A percentile compares a stretch with the other conserved stretches of the same genome.
These are phyloP conservation scores for Leavenworthia alabamica DNA, from an alignment of 345 rosid species.

Conservation along the genomic window DNA sequence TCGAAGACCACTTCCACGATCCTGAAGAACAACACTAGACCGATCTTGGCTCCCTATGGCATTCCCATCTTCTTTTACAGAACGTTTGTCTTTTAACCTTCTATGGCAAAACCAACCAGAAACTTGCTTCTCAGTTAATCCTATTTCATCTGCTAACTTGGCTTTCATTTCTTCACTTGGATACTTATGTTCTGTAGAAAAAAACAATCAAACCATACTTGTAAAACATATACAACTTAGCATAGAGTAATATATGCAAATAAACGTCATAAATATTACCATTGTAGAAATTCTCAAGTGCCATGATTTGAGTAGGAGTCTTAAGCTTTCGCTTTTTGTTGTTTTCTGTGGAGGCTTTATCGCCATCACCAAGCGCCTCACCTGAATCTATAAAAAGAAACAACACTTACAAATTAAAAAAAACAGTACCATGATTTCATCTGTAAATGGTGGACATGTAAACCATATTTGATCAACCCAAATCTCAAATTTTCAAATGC, in stretches of 20 bases:
- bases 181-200: constrained; percentile 61
- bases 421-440: neutral
- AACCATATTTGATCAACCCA: neutral
- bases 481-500: neutral
- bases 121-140: constrained; percentile 89
- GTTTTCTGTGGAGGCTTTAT: constrained; percentile 50
- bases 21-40: constrained; percentile 73
- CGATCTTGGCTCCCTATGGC: constrained; percentile 69
- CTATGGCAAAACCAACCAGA: constrained; percentile 98
- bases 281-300: constrained; percentile 67
- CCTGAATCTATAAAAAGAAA: constrained; percentile 49
- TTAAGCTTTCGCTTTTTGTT: constrained; percentile 55
- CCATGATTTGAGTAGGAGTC: constrained; percentile 67
- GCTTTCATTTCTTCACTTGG: constrained; percentile 77
- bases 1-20: constrained; percentile 70
- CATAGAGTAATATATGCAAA: constrained; percentile 11
- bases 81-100: constrained; percentile 78
- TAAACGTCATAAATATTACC: constrained; percentile 44
- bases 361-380: constrained; percentile 54
- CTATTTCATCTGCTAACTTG: constrained; percentile 56
- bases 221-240: constrained; percentile 7
- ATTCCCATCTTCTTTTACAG: constrained; percentile 47
- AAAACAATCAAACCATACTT: constrained; percentile 1
- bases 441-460: neutral
- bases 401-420: neutral